phyloP scores from a whole-genome alignment of 2,329 filamentous ascomycete species.

The Exserohilum rostratum region DNA sequence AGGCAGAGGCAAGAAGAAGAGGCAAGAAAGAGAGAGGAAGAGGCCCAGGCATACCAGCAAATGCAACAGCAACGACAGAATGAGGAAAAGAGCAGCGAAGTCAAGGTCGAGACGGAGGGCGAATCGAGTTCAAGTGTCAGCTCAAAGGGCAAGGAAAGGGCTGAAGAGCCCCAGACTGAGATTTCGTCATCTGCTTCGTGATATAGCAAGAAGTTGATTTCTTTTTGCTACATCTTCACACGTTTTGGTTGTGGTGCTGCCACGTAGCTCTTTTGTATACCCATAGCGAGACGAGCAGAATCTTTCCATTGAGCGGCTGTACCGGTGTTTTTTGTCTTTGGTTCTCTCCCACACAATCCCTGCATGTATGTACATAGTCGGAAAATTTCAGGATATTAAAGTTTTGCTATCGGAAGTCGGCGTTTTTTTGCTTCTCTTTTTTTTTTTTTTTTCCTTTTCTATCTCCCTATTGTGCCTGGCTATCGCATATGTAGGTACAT shows the following conservation, averaged over 20 bases:
- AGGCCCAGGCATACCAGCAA: constrained; percentile 9
- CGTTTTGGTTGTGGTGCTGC: background rate
- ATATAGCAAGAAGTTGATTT: background rate
- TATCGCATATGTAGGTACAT: too few species aligned
- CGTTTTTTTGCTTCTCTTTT: too few species aligned
- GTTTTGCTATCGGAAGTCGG: too few species aligned
- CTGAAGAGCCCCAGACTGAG: background rate
- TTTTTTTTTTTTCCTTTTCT: too few species aligned
- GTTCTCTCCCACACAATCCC: too few species aligned
- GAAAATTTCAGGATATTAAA: too few species aligned
- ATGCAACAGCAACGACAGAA: constrained; percentile 1
- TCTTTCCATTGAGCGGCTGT: background rate
- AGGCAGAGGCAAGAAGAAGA: constrained; percentile 24
- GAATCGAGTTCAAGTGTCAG: constrained; percentile 1
- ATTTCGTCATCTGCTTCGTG: background rate
- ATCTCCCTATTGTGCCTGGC: too few species aligned
- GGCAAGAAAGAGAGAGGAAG: constrained; percentile 15
- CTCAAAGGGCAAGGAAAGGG: constrained; percentile 30
- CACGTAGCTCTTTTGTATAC: background rate
- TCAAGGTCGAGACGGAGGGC: constrained; percentile 4
- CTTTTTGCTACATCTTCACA: background rate
- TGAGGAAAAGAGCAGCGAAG: constrained; percentile 17
- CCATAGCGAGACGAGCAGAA: background rate
- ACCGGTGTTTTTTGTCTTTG: background rate
- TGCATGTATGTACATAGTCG: too few species aligned